Percentiles rank a stretch among this genome's conserved stretches.
Conservation (phyloP, 2,329 filamentous ascomycete genomes). For the Penicillium sp. region DNA sequence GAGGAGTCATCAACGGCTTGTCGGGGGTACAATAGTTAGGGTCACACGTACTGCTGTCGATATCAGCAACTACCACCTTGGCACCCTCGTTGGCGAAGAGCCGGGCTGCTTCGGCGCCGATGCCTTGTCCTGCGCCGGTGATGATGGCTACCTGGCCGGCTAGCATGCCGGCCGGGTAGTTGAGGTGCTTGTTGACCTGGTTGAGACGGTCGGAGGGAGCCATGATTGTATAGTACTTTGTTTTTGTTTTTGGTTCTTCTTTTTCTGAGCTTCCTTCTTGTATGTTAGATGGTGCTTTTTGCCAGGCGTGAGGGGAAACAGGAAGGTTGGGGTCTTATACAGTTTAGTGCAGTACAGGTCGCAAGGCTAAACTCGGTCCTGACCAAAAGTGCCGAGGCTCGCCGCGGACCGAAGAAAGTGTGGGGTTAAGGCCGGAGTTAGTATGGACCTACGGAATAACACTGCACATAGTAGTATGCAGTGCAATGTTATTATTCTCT, state of each 20-base stretch:
- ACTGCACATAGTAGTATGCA: neutral
- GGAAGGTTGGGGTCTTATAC: conserved; percentile 24
- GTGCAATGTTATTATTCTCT: neutral
- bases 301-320: neutral
- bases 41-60: conserved; percentile 67
- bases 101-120: conserved; percentile 81
- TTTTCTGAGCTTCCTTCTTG: conserved; percentile 17
- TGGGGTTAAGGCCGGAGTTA: conserved; percentile 24
- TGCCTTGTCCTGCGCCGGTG: conserved; percentile 84
- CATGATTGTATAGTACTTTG: conserved; percentile 27
- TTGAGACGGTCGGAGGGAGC: conserved; percentile 63
- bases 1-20: neutral
- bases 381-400: conserved; percentile 31
- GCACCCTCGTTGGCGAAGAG: conserved; percentile 89
- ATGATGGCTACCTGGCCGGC: conserved; percentile 84
- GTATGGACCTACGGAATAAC: neutral
- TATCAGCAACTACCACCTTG: conserved; percentile 82
- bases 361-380: conserved; percentile 18
- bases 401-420: conserved; percentile 31
- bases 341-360: neutral
- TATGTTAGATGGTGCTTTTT: neutral
- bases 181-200: conserved; percentile 79
- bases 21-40: neutral
- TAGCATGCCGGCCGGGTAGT: conserved; percentile 80
- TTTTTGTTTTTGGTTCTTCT: neutral